phyloP scores from a whole-genome alignment of 805 yeast species.

The Starmerella roubikii region DNA sequence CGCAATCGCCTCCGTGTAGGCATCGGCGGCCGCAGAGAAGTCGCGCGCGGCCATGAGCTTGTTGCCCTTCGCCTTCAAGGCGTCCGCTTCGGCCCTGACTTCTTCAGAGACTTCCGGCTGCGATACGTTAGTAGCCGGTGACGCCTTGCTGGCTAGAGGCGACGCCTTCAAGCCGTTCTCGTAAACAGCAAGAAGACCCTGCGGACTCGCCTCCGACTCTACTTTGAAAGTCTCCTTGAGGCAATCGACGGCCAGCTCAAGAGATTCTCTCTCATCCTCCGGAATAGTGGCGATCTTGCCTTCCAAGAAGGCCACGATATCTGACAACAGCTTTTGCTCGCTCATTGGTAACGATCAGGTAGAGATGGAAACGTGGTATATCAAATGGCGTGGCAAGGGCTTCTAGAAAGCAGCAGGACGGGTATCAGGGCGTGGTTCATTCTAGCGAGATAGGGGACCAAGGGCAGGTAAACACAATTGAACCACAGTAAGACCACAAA shows the following conservation, averaged over 20 bases:
- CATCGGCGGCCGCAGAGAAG: conserved; percentile 54
- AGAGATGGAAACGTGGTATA: too few species aligned
- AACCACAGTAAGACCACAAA: too few species aligned
- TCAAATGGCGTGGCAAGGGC: too few species aligned
- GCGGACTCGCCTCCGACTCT: conserved; percentile 29
- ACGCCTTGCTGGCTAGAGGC: conserved; percentile 7
- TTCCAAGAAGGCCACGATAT: conserved; percentile 53
- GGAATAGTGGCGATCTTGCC: conserved; percentile 44
- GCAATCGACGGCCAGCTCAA: conserved; percentile 90
- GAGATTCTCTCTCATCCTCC: conserved; percentile 72
- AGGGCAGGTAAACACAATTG: too few species aligned
- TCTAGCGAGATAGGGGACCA: too few species aligned
- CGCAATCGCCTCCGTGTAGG: conserved; percentile 69
- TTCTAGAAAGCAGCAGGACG: too few species aligned
- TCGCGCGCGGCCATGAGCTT: conserved; percentile 69
- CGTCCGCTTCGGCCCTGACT: conserved; percentile 67
- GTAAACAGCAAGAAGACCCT: conserved; percentile 15
- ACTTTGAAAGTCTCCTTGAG: conserved; percentile 75
- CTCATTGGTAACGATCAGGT: conserved; percentile 8
- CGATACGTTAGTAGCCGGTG: conserved; percentile 20
- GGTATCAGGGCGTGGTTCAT: too few species aligned
- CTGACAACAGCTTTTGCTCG: conserved; percentile 37
- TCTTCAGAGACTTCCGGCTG: conserved; percentile 25
- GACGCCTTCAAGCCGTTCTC: conserved; percentile 5
- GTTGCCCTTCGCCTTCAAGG: conserved; percentile 75